Conservation (phyloP, 768 basidiomycete genomes). For the Suillus variegatus region DNA sequence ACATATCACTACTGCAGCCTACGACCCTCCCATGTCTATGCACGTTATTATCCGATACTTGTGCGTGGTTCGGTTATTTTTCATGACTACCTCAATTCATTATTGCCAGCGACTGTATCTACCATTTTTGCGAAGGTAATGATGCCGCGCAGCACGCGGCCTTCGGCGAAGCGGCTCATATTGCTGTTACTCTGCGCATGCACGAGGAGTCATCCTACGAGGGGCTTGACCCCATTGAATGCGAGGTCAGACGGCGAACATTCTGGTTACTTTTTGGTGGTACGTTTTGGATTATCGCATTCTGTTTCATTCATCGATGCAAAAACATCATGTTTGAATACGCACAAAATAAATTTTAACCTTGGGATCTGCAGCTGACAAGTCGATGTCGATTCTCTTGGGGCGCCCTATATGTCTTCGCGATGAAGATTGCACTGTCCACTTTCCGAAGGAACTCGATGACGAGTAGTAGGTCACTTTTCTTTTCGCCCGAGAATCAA, state of each 20-base stretch:
- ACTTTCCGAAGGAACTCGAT: slow-evolving; percentile 86
- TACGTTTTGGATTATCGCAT: slow-evolving; percentile 34
- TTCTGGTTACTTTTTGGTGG: slow-evolving; percentile 93
- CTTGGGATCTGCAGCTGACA: slow-evolving; percentile 60
- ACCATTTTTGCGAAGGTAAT: slow-evolving; percentile 88
- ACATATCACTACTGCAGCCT: slow-evolving; percentile 76
- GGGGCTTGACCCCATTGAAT: slow-evolving; percentile 82
- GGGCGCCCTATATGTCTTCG: slow-evolving; percentile 84
- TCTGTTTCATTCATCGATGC: slow-evolving; percentile 9
- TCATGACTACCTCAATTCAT: slow-evolving; percentile 10
- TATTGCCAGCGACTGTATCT: slow-evolving; percentile 67
- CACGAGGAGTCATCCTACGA: slow-evolving; percentile 87
- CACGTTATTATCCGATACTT: slow-evolving; percentile 89
- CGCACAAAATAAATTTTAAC: not conserved
- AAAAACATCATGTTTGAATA: slow-evolving; percentile 3
- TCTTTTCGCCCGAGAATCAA: slow-evolving; percentile 31
- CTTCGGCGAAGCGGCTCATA: slow-evolving; percentile 84
- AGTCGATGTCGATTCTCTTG: slow-evolving; percentile 84
- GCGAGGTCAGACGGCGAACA: slow-evolving; percentile 79
- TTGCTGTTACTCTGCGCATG: slow-evolving; percentile 80
- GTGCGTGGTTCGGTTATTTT: slow-evolving; percentile 45
- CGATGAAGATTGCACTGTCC: slow-evolving; percentile 88
- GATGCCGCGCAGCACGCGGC: slow-evolving; percentile 87
- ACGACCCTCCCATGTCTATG: slow-evolving; percentile 82
- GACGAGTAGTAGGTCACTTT: slow-evolving; percentile 75